phyloP scores from a whole-genome alignment of 345 rosid genomes.

The Zanthoxylum bungeanum region DNA sequence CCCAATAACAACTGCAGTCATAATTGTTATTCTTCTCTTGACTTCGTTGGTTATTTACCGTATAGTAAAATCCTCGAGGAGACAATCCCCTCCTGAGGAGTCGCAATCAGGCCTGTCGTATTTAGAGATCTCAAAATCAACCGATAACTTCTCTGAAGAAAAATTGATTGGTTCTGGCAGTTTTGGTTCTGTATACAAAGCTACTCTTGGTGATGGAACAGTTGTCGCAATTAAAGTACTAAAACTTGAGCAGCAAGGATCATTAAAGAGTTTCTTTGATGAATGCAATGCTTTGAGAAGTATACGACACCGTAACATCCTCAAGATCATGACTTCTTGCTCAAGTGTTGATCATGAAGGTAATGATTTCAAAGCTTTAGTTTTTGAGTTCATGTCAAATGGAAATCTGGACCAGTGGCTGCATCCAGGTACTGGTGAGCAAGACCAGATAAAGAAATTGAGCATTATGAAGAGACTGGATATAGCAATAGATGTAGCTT shows the following conservation, averaged over 20 bases:
- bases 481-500: conserved; percentile 30
- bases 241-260: conserved; percentile 28
- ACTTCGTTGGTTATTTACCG: not conserved
- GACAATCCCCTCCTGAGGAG: not conserved
- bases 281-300: conserved; percentile 24
- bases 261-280: conserved; percentile 23
- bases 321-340: conserved; percentile 17
- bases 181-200: conserved; percentile 29
- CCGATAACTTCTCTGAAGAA: conserved; percentile 14
- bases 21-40: not conserved
- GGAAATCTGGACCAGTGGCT: conserved; percentile 26
- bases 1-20: not conserved
- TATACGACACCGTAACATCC: conserved; percentile 23
- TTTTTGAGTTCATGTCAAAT: conserved; percentile 27
- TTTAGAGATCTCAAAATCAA: conserved; percentile 10
- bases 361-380: conserved; percentile 24
- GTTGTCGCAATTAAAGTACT: conserved; percentile 21
- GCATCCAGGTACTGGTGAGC: conserved; percentile 7
- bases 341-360: conserved; percentile 25
- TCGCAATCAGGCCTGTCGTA: conserved; percentile 12
- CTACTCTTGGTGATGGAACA: conserved; percentile 3
- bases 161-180: conserved; percentile 29
- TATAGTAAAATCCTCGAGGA: not conserved
- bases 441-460: not conserved
- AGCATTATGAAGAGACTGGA: conserved; percentile 22